Percentiles rank a stretch among this genome's conserved stretches.
These are phyloP conservation scores for Apiotrichum gamsii DNA, from an alignment of 1,284 basidiomycete species.

Conservation along the genomic window DNA sequence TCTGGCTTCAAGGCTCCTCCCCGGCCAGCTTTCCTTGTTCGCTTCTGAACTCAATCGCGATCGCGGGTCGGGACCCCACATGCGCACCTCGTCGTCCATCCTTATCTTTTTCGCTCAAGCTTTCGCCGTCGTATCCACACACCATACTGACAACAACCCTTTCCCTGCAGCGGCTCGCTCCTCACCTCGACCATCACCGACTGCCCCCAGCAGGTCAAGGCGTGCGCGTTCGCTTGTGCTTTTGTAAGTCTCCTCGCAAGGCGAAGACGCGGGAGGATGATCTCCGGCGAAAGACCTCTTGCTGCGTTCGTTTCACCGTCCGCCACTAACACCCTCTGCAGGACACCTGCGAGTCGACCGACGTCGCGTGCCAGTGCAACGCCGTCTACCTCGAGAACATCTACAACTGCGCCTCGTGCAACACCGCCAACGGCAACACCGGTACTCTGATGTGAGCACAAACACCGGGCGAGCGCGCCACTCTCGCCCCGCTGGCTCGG, in stretches of 20 bases:
- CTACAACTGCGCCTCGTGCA: conserved; percentile 47
- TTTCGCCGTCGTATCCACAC: background rate
- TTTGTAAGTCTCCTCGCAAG: conserved; percentile 21
- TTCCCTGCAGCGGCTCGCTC: conserved; percentile 16
- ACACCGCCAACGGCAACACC: conserved; percentile 43
- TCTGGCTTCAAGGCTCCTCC: too few species aligned
- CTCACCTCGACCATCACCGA: conserved; percentile 28
- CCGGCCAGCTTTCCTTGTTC: too few species aligned
- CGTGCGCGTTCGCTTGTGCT: conserved; percentile 39
- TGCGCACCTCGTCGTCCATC: background rate
- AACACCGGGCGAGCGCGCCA: background rate
- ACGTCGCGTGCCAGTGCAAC: conserved; percentile 43
- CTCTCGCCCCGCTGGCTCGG: too few species aligned
- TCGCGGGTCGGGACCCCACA: background rate
- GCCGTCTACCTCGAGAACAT: conserved; percentile 41
- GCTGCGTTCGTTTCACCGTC: too few species aligned
- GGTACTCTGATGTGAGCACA: conserved; percentile 25
- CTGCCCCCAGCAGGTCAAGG: conserved; percentile 24
- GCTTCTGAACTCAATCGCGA: too few species aligned
- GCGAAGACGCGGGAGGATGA: too few species aligned
- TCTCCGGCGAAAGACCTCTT: too few species aligned
- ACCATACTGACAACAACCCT: background rate
- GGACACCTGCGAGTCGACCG: conserved; percentile 31
- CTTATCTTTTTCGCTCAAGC: background rate
- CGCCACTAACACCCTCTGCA: too few species aligned